Conservation (phyloP, 441 rosid genomes). For the Bocquillonia castaneifolia region DNA sequence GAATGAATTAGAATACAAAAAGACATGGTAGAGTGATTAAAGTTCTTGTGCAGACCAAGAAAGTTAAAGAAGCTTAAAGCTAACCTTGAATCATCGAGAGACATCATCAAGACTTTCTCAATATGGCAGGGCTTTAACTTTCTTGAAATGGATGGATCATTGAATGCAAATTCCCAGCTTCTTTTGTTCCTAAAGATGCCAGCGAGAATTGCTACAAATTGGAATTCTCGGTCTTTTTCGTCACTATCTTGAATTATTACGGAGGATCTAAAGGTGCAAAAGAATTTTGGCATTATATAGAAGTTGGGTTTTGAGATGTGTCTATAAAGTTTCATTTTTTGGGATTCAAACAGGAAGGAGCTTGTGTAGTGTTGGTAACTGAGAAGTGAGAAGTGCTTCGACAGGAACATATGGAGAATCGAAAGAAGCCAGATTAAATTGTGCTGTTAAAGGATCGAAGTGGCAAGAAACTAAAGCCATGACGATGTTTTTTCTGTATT, state of each 20-base stretch:
- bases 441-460: too few relatives aligned
- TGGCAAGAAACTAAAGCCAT: too few relatives aligned
- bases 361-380: too few relatives aligned
- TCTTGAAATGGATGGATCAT: slow-evolving; percentile 32
- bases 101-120: slow-evolving; percentile 51
- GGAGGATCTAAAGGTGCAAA: slow-evolving; percentile 23
- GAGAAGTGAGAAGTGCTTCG: too few relatives aligned
- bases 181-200: slow-evolving; percentile 55
- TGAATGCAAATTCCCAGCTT: slow-evolving; percentile 63
- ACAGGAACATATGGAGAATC: too few relatives aligned
- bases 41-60: slow-evolving; percentile 61
- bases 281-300: slow-evolving; percentile 19
- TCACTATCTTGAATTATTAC: slow-evolving; percentile 18
- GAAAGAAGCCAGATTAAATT: too few relatives aligned
- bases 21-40: slow-evolving; percentile 63
- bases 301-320: slow-evolving; percentile 22
- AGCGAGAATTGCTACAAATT: slow-evolving; percentile 38
- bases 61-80: slow-evolving; percentile 82
- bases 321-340: slow-evolving; percentile 37
- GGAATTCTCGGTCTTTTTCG: slow-evolving; percentile 30
- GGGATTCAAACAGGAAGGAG: not conserved
- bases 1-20: slow-evolving; percentile 76
- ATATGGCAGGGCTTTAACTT: slow-evolving; percentile 50
- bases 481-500: too few relatives aligned
- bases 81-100: slow-evolving; percentile 63